Evolutionary conservation across 768 basidiomycete species (phyloP).

Genomic region (Leccinum broughii): DNA sequence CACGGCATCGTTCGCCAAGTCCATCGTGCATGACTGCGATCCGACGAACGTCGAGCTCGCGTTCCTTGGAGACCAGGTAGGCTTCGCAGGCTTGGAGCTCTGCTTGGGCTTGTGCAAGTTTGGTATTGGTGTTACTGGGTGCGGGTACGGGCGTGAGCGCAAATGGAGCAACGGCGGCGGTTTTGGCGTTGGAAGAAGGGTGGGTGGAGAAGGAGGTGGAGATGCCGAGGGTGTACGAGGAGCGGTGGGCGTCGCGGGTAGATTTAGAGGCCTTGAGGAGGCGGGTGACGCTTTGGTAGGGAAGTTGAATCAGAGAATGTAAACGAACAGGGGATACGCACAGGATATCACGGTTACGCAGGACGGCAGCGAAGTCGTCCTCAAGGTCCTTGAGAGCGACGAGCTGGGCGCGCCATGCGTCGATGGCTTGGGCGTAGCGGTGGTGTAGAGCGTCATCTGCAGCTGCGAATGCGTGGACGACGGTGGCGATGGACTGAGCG

Average conservation of each 20-base stretch:
- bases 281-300: conserved; percentile 60
- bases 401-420: conserved; percentile 65
- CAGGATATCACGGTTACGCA: conserved; percentile 78
- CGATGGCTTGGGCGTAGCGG: conserved; percentile 58
- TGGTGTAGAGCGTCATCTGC: conserved; percentile 66
- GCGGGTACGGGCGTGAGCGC: neutral
- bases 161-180: conserved; percentile 7
- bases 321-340: conserved; percentile 37
- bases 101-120: too few relatives aligned
- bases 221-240: conserved; percentile 29
- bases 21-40: too few relatives aligned
- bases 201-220: conserved; percentile 49
- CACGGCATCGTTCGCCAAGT: conserved; percentile 53
- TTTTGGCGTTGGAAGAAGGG: conserved; percentile 30
- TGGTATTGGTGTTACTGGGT: conserved; percentile 14
- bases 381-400: conserved; percentile 62
- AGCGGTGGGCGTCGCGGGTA: conserved; percentile 39
- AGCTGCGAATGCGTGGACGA: conserved; percentile 57
- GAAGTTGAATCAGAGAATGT: too few relatives aligned
- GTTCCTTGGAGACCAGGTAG: too few relatives aligned
- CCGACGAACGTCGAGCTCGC: conserved; percentile 24
- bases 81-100: too few relatives aligned
- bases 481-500: conserved; percentile 31
- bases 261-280: conserved; percentile 76
- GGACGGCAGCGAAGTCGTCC: conserved; percentile 68